Evolutionary conservation across 495 filamentous ascomycete genomes (phyloP).

Genomic region (Xylaria longipes): DNA sequence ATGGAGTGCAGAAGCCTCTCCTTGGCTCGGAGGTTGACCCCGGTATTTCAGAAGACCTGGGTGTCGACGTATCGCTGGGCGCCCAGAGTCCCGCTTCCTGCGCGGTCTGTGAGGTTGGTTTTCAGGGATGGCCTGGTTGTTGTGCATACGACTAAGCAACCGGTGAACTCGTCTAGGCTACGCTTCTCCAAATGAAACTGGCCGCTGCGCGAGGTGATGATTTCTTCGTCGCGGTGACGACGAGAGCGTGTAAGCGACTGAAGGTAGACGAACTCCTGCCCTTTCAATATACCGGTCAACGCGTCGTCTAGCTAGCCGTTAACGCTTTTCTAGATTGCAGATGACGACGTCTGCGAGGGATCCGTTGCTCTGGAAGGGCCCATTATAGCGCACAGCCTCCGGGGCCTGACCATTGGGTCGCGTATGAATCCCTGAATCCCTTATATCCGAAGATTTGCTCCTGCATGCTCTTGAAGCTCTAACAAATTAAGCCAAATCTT

Average conservation of each 20-base stretch:
- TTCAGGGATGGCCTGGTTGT: not conserved
- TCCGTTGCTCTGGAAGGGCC: conserved; percentile 56
- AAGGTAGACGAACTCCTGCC: conserved; percentile 38
- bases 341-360: conserved; percentile 58
- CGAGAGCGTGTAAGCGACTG: conserved; percentile 53
- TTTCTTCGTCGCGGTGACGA: conserved; percentile 49
- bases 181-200: conserved; percentile 55
- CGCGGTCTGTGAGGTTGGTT: conserved; percentile 53
- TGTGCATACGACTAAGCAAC: not conserved
- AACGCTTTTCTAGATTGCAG: conserved; percentile 39
- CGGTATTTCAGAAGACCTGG: conserved; percentile 22
- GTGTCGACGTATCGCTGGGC: conserved; percentile 41
- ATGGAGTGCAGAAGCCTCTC: conserved; percentile 13
- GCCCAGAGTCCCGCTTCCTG: conserved; percentile 54
- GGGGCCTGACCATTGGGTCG: conserved; percentile 52
- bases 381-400: conserved; percentile 54
- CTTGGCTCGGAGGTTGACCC: not conserved
- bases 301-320: not conserved
- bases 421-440: conserved; percentile 3
- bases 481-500: not conserved
- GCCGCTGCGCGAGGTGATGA: conserved; percentile 51
- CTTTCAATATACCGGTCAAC: not conserved
- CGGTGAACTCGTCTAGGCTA: conserved; percentile 37
- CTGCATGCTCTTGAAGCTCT: not conserved
- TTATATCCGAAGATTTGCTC: not conserved